A percentile compares a stretch with the other conserved stretches of the same genome.
These are phyloP conservation scores for Pseudopyricularia javanii DNA, from an alignment of 2,329 filamentous ascomycete genomes.

Conservation along the genomic window DNA sequence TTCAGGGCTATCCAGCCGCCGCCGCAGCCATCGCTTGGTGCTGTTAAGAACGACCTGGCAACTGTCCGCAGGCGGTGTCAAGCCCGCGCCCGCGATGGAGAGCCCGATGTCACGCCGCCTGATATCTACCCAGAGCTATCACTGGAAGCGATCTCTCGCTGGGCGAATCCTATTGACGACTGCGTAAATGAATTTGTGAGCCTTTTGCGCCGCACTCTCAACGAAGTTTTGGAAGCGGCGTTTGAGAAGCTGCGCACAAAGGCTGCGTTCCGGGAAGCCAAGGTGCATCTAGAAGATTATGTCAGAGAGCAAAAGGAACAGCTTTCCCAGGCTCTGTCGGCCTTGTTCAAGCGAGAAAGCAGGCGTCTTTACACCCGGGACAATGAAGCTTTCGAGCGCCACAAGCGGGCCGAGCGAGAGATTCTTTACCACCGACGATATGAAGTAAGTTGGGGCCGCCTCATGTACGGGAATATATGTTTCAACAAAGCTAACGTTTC, in stretches of 20 bases:
- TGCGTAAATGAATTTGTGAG: constrained; percentile 35
- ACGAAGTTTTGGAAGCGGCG: constrained; percentile 30
- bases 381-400: constrained; percentile 29
- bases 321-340: constrained; percentile 23
- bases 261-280: constrained; percentile 35
- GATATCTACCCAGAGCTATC: constrained; percentile 49
- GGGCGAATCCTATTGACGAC: constrained; percentile 37
- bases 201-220: constrained; percentile 33
- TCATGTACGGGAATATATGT: not conserved
- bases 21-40: not conserved
- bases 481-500: not conserved
- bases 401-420: constrained; percentile 29
- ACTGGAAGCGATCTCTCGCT: constrained; percentile 42
- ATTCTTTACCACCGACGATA: constrained; percentile 33
- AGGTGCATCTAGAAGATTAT: constrained; percentile 28
- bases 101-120: constrained; percentile 45
- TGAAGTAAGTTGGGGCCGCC: not conserved
- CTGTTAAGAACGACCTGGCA: not conserved
- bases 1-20: constrained; percentile 3
- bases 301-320: constrained; percentile 24
- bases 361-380: constrained; percentile 47
- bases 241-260: constrained; percentile 33
- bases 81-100: constrained; percentile 25
- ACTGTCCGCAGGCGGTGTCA: not conserved
- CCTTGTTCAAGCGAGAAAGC: constrained; percentile 39